phyloP scores from a whole-genome alignment of 2,329 filamentous ascomycete genomes.

The Aspergillus felis region DNA sequence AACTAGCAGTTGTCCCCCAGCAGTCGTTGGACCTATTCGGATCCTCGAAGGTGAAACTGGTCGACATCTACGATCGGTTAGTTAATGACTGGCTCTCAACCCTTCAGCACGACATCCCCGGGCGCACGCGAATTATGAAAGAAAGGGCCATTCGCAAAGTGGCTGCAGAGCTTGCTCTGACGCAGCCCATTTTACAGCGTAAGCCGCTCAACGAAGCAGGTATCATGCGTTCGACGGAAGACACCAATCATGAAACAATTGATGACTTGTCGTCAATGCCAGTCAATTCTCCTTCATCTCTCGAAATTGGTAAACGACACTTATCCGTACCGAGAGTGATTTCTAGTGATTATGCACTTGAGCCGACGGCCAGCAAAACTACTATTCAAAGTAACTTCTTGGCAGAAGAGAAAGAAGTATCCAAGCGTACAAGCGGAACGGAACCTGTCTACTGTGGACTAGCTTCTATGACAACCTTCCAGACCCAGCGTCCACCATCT shows the following conservation, averaged over 20 bases:
- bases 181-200: constrained; percentile 25
- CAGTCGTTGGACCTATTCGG: constrained; percentile 17
- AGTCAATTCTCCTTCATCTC: neutral
- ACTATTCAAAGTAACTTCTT: neutral
- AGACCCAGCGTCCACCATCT: constrained; percentile 15
- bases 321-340: neutral
- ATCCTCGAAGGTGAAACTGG: constrained; percentile 17
- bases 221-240: neutral
- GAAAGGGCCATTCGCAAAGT: constrained; percentile 36
- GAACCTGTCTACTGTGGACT: constrained; percentile 18
- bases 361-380: neutral
- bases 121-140: constrained; percentile 35
- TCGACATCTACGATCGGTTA: constrained; percentile 33
- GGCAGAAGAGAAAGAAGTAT: neutral
- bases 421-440: neutral
- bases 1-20: constrained; percentile 1
- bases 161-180: constrained; percentile 34
- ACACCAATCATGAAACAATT: neutral
- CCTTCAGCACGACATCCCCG: constrained; percentile 31
- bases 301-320: neutral
- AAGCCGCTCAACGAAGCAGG: neutral
- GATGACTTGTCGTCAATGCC: neutral
- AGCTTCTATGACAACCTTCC: constrained; percentile 28
- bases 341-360: neutral
- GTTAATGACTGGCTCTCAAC: constrained; percentile 35